Base-by-base conservation (phyloP, 169 alveolate genomes). In the Cryptosporidium ryanae region DNA sequence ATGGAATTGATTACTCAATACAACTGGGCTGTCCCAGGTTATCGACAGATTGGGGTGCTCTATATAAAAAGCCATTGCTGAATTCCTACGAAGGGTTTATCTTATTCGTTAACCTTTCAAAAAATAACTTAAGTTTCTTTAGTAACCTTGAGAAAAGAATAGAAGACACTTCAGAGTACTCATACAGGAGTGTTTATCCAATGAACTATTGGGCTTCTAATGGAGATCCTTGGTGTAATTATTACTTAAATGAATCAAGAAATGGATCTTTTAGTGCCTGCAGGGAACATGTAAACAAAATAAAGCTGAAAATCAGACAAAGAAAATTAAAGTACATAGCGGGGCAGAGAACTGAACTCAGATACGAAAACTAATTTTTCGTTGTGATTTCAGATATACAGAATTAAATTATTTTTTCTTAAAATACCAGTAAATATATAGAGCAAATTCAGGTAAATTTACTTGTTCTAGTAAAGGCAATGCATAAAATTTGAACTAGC, bases 1-100 rank as follows among this genome's bases (percentile, higher is more conserved):
- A 66, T 13, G 87, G 66, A 44, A 25, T 71, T 13, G 82, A 64
- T 15, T 71, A 46, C 32, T 31, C 84, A 32, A 84, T 94, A 70
- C 93, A 98, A 94, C 93, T 98, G 18, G 99, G 99, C 3, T 98
- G 99, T 82, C 99, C 99, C 12, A 93, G 99, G 59, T 93, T 98
- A 44, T 96, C 99, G 12, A 96, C 98, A 64, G 99, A 98, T 90
- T 98, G 99, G 99, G 99, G 99, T 0, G 95, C 93, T 48, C 91
- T 93, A 64, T 97, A 95, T 82, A 64, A 89, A 15, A 94, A 94
- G 65, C 99, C 99, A 7, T 90, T 98, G 61, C 92, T 98, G 83
- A 97, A 97, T 68, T 97, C 99, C 38, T 98, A 98, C 93, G 99
- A 98, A 92, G 98, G 98, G 7, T 96, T 93, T 89, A 99, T 97